These are phyloP conservation scores for Pecoramyces ruminantium DNA, from an alignment of 192 early-diverging fungal species.

Conservation along the genomic window DNA sequence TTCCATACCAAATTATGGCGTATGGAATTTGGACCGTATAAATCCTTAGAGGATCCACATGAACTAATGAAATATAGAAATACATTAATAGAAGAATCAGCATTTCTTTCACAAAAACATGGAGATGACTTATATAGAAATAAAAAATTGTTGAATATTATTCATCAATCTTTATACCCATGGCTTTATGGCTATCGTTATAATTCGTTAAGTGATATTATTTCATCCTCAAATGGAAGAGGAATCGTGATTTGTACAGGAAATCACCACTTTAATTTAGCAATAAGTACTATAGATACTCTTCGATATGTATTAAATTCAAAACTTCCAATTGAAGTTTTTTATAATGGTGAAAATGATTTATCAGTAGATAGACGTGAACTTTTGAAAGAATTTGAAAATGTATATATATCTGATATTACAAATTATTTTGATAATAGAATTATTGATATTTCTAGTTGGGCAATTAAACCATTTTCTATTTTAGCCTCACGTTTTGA, in stretches of 20 bases:
- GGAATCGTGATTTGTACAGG: constrained; percentile 33
- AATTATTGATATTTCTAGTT: constrained; percentile 23
- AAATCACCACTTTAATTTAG: constrained; percentile 19
- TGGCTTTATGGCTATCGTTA: background rate
- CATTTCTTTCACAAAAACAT: background rate
- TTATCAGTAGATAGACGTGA: constrained; percentile 6
- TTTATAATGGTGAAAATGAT: constrained; percentile 24
- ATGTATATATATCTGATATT: constrained; percentile 15
- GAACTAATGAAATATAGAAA: background rate
- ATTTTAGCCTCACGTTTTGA: constrained; percentile 38
- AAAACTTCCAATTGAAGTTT: constrained; percentile 36
- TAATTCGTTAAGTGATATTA: background rate
- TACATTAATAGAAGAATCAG: background rate
- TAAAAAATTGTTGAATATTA: background rate
- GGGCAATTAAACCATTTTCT: constrained; percentile 52
- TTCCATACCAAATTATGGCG: no score
- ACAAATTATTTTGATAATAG: constrained; percentile 14
- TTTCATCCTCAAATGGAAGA: background rate
- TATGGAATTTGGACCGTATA: no score
- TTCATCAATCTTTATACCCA: background rate
- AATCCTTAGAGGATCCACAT: no score
- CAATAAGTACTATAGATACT: constrained; percentile 14
- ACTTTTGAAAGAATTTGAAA: constrained; percentile 8
- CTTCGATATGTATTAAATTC: constrained; percentile 20
- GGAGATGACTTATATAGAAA: background rate